These are phyloP conservation scores for Syzygium grande DNA, from an alignment of 345 rosid genomes.

Conservation along the genomic window DNA sequence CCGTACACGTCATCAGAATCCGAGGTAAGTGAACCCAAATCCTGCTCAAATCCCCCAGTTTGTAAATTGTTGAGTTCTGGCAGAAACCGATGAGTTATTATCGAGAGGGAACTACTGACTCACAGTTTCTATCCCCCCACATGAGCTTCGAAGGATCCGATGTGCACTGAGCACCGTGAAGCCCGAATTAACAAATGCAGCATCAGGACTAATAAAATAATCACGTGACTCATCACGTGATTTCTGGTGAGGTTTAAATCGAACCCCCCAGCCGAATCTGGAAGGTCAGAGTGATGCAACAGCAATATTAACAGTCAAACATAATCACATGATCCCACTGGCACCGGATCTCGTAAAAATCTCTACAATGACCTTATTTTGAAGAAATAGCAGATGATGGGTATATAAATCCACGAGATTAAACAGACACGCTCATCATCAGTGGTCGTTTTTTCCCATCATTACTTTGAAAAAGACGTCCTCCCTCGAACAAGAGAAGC, in stretches of 20 bases:
- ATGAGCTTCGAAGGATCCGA: not conserved
- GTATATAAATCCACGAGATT: not conserved
- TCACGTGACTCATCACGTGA: constrained; percentile 52
- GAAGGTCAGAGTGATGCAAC: not conserved
- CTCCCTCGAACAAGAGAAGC: not conserved
- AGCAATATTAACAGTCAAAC: constrained; percentile 28
- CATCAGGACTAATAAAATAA: not conserved
- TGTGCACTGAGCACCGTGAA: not conserved
- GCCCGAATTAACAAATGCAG: not conserved
- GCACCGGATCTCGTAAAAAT: constrained; percentile 25
- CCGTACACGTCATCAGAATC: not conserved
- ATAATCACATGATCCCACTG: constrained; percentile 45
- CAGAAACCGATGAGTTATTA: not conserved
- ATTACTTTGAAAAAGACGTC: not conserved
- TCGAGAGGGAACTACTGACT: not conserved
- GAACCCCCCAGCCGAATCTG: not conserved
- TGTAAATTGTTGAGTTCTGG: not conserved
- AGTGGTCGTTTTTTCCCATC: too few species aligned
- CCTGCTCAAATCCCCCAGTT: not conserved
- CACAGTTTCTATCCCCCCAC: not conserved
- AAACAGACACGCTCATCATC: not conserved
- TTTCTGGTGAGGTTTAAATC: not conserved
- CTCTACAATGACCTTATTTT: not conserved
- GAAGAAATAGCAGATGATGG: not conserved
- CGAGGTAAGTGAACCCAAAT: not conserved